Evolutionary conservation across 176 grass and related monocot species (phyloP).

Genomic region (Carex kokanica): DNA sequence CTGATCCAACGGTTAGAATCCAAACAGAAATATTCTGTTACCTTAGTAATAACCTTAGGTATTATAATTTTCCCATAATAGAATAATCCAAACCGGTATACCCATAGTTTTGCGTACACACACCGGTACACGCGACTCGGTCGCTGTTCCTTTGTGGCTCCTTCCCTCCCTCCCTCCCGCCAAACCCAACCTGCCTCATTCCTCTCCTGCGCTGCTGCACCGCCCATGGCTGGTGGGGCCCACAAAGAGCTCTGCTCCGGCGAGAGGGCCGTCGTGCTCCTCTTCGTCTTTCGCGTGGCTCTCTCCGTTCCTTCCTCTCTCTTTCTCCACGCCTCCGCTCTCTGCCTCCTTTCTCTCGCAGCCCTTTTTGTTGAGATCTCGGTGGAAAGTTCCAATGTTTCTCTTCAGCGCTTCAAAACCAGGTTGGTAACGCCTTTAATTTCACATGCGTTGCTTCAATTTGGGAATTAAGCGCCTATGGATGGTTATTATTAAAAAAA

Average conservation of each 20-base stretch:
- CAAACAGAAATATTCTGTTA: too few relatives aligned
- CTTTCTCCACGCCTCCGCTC: constrained; percentile 30
- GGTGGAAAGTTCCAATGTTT: constrained; percentile 31
- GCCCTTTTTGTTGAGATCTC: constrained; percentile 65
- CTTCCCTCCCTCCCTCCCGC: neutral
- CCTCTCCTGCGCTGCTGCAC: neutral
- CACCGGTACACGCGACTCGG: neutral
- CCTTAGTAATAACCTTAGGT: too few relatives aligned
- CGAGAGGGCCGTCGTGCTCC: constrained; percentile 72
- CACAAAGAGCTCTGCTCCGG: constrained; percentile 41
- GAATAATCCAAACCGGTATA: neutral
- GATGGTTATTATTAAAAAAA: neutral
- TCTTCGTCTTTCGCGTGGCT: constrained; percentile 72
- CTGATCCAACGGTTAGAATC: too few relatives aligned
- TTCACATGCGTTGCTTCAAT: neutral
- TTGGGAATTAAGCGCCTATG: neutral
- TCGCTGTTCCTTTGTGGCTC: neutral
- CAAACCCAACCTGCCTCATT: neutral
- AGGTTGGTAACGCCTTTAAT: constrained; percentile 31
- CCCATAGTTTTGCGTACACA: neutral
- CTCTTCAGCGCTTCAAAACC: constrained; percentile 52
- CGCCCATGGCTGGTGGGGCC: constrained; percentile 15
- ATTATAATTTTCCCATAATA: neutral
- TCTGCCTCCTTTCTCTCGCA: constrained; percentile 41
- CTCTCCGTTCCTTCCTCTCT: constrained; percentile 51